A percentile compares a stretch with the other conserved stretches of the same genome.
Conservation (phyloP, 2,329 filamentous ascomycete genomes). For the Aspergillus luchuensis region DNA sequence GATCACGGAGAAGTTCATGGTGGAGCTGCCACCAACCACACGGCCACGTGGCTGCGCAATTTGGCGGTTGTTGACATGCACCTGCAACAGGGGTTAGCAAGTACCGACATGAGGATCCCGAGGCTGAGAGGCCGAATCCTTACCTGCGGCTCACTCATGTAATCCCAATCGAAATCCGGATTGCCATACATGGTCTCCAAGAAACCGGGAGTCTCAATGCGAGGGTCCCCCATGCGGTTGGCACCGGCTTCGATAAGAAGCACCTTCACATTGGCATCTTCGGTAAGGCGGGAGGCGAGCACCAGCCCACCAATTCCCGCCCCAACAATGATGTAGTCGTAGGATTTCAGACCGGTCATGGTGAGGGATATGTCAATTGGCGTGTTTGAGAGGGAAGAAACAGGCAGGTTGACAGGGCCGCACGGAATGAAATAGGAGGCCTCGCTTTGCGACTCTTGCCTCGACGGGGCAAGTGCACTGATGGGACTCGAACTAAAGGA, state of each 20-base stretch:
- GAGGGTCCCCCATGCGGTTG: slow-evolving; percentile 27
- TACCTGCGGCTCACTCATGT: slow-evolving; percentile 31
- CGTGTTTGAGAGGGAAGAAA: not conserved
- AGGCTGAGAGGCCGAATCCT: too few species aligned
- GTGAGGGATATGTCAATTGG: not conserved
- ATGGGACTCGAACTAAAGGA: not conserved
- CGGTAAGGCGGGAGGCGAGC: slow-evolving; percentile 34
- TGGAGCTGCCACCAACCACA: slow-evolving; percentile 52
- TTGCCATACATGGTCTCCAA: slow-evolving; percentile 22
- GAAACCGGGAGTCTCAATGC: slow-evolving; percentile 27
- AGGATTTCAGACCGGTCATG: slow-evolving; percentile 11
- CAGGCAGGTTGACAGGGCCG: not conserved
- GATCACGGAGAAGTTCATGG: slow-evolving; percentile 45
- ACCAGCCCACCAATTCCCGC: slow-evolving; percentile 36
- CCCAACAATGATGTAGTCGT: slow-evolving; percentile 32
- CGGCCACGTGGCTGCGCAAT: slow-evolving; percentile 51
- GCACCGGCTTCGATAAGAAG: slow-evolving; percentile 33
- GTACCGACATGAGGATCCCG: not conserved
- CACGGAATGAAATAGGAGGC: not conserved
- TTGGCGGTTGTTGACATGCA: slow-evolving; percentile 41
- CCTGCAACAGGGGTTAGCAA: slow-evolving; percentile 11
- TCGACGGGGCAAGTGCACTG: not conserved
- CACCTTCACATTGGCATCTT: slow-evolving; percentile 28
- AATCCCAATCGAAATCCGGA: slow-evolving; percentile 32
- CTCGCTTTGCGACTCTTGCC: not conserved